phyloP scores from a whole-genome alignment of 139 green algal genomes.

The Raphidocelis subcapitata region DNA sequence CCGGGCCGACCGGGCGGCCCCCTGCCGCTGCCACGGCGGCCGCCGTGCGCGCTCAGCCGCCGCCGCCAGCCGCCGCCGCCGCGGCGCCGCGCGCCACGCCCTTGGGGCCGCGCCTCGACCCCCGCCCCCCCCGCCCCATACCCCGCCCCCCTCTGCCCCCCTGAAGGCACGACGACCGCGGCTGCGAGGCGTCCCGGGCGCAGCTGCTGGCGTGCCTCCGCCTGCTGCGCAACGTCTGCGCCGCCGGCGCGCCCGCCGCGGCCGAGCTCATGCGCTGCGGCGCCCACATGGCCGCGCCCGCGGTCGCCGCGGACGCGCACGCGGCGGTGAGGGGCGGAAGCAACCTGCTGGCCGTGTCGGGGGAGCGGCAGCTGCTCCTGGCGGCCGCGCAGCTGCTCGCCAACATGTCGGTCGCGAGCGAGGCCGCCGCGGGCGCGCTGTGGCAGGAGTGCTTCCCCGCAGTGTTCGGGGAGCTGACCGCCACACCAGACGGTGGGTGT shows the following conservation, averaged over 20 bases:
- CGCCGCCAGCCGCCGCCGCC: no score
- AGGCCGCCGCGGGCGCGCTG: not conserved
- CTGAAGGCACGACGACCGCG: no score
- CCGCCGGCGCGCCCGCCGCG: not conserved
- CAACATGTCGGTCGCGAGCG: constrained; percentile 16
- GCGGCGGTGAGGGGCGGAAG: no score
- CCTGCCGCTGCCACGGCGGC: no score
- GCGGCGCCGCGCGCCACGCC: no score
- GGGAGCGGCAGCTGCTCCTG: constrained; percentile 13
- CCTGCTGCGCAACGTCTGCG: constrained; percentile 29
- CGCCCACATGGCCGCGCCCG: no score
- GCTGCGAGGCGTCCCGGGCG: no score
- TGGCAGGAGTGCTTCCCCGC: constrained; percentile 11
- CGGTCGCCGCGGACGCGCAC: constrained; percentile 1
- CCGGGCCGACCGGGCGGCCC: no score
- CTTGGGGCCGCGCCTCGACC: no score
- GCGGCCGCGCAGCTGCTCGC: constrained; percentile 22
- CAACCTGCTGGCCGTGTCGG: not conserved
- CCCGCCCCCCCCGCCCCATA: no score
- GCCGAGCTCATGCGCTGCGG: not conserved
- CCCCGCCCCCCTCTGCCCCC: no score
- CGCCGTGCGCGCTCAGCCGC: no score
- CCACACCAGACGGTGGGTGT: constrained; percentile 1
- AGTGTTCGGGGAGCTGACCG: not conserved
- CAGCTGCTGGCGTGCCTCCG: not conserved